phyloP scores from a whole-genome alignment of 495 filamentous ascomycete genomes.

The Talaromyces nanjingensis region DNA sequence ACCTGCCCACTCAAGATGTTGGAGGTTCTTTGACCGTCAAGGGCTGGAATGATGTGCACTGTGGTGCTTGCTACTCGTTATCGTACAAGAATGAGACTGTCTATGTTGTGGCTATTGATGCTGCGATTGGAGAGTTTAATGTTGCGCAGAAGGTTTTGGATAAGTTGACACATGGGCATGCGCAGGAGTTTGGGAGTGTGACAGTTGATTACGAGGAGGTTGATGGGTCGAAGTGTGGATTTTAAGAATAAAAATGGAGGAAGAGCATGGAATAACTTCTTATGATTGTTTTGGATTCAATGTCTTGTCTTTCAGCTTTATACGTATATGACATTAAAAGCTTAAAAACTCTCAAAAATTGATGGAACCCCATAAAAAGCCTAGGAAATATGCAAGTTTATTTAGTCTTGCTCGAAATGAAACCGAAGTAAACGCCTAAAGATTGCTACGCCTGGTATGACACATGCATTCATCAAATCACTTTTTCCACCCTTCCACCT shows the following conservation, averaged over 20 bases:
- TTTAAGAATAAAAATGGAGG: not conserved
- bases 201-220: constrained; percentile 34
- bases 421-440: not conserved
- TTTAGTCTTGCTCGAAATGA: not conserved
- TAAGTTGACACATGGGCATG: constrained; percentile 52
- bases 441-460: not conserved
- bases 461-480: not conserved
- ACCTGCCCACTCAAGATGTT: constrained; percentile 46
- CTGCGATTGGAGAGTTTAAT: constrained; percentile 54
- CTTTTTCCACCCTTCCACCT: constrained; percentile 52
- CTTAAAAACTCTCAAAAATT: no score
- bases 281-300: not conserved
- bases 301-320: not conserved
- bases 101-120: constrained; percentile 63
- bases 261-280: not conserved
- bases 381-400: not conserved
- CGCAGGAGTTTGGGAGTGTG: constrained; percentile 47
- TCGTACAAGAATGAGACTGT: constrained; percentile 54
- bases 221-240: constrained; percentile 10
- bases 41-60: constrained; percentile 52
- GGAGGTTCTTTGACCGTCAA: constrained; percentile 52
- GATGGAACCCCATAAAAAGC: no score
- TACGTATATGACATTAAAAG: not conserved
- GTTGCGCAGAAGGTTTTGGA: constrained; percentile 61
- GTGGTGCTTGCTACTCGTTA: constrained; percentile 65